These are phyloP conservation scores for Solanum ossicruentum DNA, from an alignment of 257 asterid genomes.

Conservation along the genomic window DNA sequence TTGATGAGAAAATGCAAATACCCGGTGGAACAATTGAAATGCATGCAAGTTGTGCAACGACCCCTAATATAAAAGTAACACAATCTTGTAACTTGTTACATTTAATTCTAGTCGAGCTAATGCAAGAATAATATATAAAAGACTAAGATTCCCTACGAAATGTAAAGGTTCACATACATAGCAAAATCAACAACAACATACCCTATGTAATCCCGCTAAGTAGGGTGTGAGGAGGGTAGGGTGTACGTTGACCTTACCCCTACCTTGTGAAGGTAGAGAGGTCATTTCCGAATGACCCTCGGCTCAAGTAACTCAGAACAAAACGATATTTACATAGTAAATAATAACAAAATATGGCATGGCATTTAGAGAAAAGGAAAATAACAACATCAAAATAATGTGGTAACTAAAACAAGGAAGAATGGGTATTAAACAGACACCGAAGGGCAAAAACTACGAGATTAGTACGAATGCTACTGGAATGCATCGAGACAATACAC, in stretches of 20 bases:
- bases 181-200: background rate
- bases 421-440: background rate
- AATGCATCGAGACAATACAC: background rate
- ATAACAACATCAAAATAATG: background rate
- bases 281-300: background rate
- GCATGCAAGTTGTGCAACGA: background rate
- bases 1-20: background rate
- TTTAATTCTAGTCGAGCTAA: background rate
- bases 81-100: background rate
- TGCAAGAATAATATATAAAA: background rate
- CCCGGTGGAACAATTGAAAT: background rate
- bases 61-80: background rate
- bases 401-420: background rate
- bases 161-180: background rate
- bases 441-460: background rate
- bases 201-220: background rate
- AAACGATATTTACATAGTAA: background rate
- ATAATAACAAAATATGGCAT: background rate
- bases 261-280: background rate
- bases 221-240: background rate
- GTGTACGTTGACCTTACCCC: background rate
- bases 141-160: background rate
- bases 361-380: background rate
- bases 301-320: background rate
- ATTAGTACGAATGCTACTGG: background rate